Conservation (phyloP, 2,329 filamentous ascomycete genomes). For the Whalleya microplaca region DNA sequence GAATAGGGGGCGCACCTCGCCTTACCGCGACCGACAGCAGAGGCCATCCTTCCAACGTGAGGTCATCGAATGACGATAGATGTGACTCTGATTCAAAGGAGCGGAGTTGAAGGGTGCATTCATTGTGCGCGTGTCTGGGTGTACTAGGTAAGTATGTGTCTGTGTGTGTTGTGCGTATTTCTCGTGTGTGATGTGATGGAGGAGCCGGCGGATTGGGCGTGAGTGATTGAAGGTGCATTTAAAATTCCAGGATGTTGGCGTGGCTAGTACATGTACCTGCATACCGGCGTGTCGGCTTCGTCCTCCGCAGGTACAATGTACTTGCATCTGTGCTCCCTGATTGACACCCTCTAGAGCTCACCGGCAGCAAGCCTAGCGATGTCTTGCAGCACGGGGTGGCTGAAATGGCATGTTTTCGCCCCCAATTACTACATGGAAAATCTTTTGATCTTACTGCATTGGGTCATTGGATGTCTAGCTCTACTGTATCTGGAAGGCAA, state of each 20-base stretch:
- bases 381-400: conserved; percentile 31
- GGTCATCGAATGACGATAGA: background rate
- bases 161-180: background rate
- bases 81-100: background rate
- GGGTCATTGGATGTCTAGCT: conserved; percentile 20
- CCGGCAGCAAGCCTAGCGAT: conserved; percentile 22
- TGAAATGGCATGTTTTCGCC: conserved; percentile 16
- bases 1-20: background rate
- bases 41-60: background rate
- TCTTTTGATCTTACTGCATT: conserved; percentile 15
- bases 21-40: background rate
- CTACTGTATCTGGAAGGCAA: conserved; percentile 17
- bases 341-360: conserved; percentile 21
- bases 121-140: background rate
- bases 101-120: background rate
- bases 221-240: conserved; percentile 16
- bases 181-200: conserved; percentile 4
- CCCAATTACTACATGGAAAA: background rate
- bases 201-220: conserved; percentile 13
- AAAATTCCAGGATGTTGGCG: conserved; percentile 20
- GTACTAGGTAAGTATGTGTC: background rate
- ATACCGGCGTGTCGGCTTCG: conserved; percentile 39
- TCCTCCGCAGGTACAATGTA: conserved; percentile 31
- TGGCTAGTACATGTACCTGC: conserved; percentile 37
- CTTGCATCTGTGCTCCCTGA: conserved; percentile 15